Evolutionary conservation across 768 basidiomycete genomes (phyloP).

Genomic region (Rickenella mellea): DNA sequence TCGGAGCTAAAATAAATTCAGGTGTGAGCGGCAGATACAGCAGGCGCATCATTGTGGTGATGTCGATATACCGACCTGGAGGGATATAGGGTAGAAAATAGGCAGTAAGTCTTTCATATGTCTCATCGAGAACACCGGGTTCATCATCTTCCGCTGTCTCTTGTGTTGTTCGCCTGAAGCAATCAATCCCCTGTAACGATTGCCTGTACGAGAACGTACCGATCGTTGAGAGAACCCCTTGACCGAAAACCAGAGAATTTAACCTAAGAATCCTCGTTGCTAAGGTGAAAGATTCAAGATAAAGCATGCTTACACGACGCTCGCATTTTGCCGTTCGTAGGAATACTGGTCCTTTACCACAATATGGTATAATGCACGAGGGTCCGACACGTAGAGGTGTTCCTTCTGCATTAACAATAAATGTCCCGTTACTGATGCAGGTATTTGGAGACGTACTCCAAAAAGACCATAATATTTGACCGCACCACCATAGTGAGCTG

Average conservation of each 20-base stretch:
- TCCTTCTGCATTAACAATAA: background rate
- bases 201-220: too few species aligned
- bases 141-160: conserved; percentile 33
- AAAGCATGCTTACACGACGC: too few species aligned
- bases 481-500: conserved; percentile 19
- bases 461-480: background rate
- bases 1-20: background rate
- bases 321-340: too few species aligned
- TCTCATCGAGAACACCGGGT: conserved; percentile 31
- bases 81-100: background rate
- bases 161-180: conserved; percentile 27
- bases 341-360: conserved; percentile 25
- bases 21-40: background rate
- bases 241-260: conserved; percentile 29
- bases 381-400: conserved; percentile 27
- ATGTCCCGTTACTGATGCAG: too few species aligned
- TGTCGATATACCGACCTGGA: background rate
- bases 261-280: too few species aligned
- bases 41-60: background rate
- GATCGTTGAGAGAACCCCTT: conserved; percentile 26
- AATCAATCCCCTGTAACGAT: too few species aligned
- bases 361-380: conserved; percentile 26
- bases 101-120: conserved; percentile 23
- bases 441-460: too few species aligned
- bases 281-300: too few species aligned